phyloP scores from a whole-genome alignment of 192 early-diverging fungal species.

The Umbelopsis sp. region DNA sequence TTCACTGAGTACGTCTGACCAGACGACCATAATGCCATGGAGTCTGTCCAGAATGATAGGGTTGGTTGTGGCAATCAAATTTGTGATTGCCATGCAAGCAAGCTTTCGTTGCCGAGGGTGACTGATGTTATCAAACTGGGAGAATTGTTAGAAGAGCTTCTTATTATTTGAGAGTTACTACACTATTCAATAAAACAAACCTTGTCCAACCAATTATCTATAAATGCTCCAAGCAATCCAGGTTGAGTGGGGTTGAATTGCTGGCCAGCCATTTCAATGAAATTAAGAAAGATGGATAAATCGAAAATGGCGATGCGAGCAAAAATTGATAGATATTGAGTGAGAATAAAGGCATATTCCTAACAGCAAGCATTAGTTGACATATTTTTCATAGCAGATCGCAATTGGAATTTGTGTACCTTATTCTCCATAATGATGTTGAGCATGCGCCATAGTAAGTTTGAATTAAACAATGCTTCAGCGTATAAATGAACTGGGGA shows the following conservation, averaged over 20 bases:
- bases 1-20: conserved; percentile 66
- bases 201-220: conserved; percentile 71
- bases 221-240: conserved; percentile 50
- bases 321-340: conserved; percentile 63
- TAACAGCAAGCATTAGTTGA: conserved; percentile 12
- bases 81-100: conserved; percentile 60
- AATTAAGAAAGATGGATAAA: conserved; percentile 50
- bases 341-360: conserved; percentile 59
- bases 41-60: conserved; percentile 49
- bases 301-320: conserved; percentile 66
- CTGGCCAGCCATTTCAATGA: conserved; percentile 46
- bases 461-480: conserved; percentile 56
- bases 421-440: conserved; percentile 53
- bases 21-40: conserved; percentile 53
- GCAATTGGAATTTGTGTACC: conserved; percentile 19
- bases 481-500: conserved; percentile 46
- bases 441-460: conserved; percentile 58
- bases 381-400: background rate
- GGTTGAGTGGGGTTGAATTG: conserved; percentile 38
- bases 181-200: conserved; percentile 33
- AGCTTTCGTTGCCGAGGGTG: conserved; percentile 71
- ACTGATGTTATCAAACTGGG: conserved; percentile 75
- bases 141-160: background rate
- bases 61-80: conserved; percentile 54
- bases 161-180: background rate